These are phyloP conservation scores for Fusarium cicatricum DNA, from an alignment of 2,329 filamentous ascomycete genomes.

Conservation along the genomic window DNA sequence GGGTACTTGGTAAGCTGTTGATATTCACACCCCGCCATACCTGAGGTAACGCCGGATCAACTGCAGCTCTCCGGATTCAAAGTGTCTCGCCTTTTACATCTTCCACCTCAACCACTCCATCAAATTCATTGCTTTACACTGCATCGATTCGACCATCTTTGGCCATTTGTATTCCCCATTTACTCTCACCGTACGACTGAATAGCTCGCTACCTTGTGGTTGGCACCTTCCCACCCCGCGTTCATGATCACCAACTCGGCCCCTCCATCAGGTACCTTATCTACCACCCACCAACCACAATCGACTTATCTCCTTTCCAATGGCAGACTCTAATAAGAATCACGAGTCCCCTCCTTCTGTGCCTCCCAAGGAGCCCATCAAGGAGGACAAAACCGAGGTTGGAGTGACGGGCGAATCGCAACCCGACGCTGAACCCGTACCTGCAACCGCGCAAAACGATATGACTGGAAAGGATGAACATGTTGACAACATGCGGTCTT, in stretches of 20 bases:
- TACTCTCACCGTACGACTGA: no score
- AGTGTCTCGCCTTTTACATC: slow-evolving; percentile 8
- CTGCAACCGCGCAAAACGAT: neutral
- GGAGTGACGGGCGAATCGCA: neutral
- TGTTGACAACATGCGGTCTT: slow-evolving; percentile 26
- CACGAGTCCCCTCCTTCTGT: slow-evolving; percentile 14
- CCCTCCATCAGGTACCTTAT: neutral
- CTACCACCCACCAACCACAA: neutral
- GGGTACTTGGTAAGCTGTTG: neutral
- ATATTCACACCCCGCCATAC: slow-evolving; percentile 3
- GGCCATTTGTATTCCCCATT: no score
- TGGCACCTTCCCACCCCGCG: slow-evolving; percentile 1
- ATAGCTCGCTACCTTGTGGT: no score
- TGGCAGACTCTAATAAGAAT: slow-evolving; percentile 16
- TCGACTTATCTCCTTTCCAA: slow-evolving; percentile 2
- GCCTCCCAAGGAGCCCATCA: slow-evolving; percentile 28
- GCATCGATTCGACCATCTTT: neutral
- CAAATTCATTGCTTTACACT: neutral
- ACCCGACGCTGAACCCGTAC: neutral
- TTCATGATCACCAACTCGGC: neutral
- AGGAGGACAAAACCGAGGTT: neutral
- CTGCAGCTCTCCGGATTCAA: slow-evolving; percentile 11
- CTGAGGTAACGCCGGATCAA: neutral
- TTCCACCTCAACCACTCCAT: neutral
- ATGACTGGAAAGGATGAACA: slow-evolving; percentile 25